A percentile compares a stretch with the other conserved stretches of the same genome.
These are phyloP conservation scores for Achaetomium macrosporum DNA, from an alignment of 2,329 filamentous ascomycete species.

Conservation along the genomic window DNA sequence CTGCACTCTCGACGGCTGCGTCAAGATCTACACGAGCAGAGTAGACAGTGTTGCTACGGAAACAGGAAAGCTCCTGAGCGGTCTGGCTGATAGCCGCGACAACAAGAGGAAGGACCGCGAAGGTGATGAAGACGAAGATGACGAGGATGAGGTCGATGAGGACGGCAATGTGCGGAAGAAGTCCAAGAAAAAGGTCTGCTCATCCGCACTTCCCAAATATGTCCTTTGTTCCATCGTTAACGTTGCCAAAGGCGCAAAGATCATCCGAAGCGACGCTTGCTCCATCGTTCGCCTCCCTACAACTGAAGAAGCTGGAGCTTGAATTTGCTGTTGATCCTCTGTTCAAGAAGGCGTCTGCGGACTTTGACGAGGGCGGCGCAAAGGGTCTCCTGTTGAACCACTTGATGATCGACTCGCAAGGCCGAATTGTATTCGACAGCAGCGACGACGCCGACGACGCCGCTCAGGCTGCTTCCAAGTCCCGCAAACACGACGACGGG, in stretches of 20 bases:
- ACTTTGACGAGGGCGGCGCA: conserved; percentile 96
- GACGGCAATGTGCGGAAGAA: conserved; percentile 51
- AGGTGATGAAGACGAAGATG: conserved; percentile 57
- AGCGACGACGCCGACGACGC: conserved; percentile 72
- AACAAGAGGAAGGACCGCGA: conserved; percentile 65
- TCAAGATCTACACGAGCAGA: conserved; percentile 98
- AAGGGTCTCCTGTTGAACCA: conserved; percentile 94
- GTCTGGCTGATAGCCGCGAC: conserved; percentile 79
- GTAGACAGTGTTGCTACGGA: conserved; percentile 98
- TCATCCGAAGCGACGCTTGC: conserved; percentile 92
- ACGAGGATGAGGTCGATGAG: conserved; percentile 52
- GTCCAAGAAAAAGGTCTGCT: conserved; percentile 64
- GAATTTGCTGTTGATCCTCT: conserved; percentile 94
- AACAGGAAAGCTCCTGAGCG: conserved; percentile 89
- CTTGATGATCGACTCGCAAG: conserved; percentile 86
- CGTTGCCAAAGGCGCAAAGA: conserved; percentile 40
- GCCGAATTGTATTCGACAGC: conserved; percentile 96
- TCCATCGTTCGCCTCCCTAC: conserved; percentile 77
- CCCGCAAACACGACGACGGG: conserved; percentile 32
- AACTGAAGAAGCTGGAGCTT: conserved; percentile 95
- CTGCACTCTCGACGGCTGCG: conserved; percentile 93
- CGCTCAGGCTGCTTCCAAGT: conserved; percentile 35
- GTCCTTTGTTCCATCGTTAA: neutral
- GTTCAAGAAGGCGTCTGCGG: conserved; percentile 98
- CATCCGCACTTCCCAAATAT: neutral